A percentile compares a stretch with the other conserved stretches of the same genome.
phyloP scores from a whole-genome alignment of 768 basidiomycete genomes.

The Auriscalpium microsporum region DNA sequence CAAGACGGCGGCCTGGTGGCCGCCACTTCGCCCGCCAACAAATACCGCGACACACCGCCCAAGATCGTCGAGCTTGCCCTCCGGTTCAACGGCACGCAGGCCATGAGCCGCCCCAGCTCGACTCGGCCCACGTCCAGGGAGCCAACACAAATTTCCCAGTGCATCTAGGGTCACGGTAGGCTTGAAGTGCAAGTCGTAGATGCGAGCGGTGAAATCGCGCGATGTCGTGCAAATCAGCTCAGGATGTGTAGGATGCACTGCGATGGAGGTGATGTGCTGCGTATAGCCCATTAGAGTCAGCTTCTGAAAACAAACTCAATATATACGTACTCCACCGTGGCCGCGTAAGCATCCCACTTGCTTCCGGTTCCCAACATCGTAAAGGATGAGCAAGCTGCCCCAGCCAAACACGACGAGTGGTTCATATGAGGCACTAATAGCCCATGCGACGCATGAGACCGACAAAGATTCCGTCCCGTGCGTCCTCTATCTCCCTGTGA shows the following conservation, averaged over 20 bases:
- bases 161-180: slow-evolving; percentile 25
- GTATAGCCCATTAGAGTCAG: not conserved
- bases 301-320: not conserved
- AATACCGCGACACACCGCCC: slow-evolving; percentile 57
- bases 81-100: slow-evolving; percentile 46
- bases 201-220: slow-evolving; percentile 57
- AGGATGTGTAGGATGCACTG: slow-evolving; percentile 50
- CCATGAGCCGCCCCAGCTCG: slow-evolving; percentile 65
- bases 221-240: slow-evolving; percentile 66
- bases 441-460: slow-evolving; percentile 48
- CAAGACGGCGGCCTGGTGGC: slow-evolving; percentile 62
- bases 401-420: slow-evolving; percentile 53
- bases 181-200: slow-evolving; percentile 51
- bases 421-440: slow-evolving; percentile 37
- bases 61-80: slow-evolving; percentile 41
- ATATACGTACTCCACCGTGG: slow-evolving; percentile 13
- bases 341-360: slow-evolving; percentile 41
- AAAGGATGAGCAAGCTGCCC: slow-evolving; percentile 47
- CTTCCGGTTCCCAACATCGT: slow-evolving; percentile 33
- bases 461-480: not conserved
- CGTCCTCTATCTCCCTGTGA: too few relatives aligned
- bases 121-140: slow-evolving; percentile 39
- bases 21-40: slow-evolving; percentile 64
- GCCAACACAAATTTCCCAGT: slow-evolving; percentile 50
- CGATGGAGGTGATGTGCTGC: slow-evolving; percentile 59